Base-by-base conservation (phyloP, 225 moss, liverwort and hornwort genomes). In the Physcomitrellopsis africana region DNA sequence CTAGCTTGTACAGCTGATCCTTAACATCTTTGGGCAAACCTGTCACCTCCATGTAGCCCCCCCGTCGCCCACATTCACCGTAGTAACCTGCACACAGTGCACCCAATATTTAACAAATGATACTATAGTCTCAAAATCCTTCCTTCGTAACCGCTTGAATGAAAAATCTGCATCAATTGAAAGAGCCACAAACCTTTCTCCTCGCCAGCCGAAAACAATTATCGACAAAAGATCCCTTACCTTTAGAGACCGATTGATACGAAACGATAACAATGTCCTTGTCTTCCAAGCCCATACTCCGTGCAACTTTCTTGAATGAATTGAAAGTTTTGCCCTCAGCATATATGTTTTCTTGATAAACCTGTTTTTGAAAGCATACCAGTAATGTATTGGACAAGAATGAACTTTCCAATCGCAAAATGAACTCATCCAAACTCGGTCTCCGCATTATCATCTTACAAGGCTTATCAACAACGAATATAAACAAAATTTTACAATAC, bases 31-130 rank as follows among this genome's bases (percentile, higher is more conserved):
- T 72, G 49, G 85, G 84, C 7, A 99, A n/a, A 45, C 99, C 99
- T 61, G 99, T 95, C 51, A 99, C 86, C 61, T 99, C 99, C 99
- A 99, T 95, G 79, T 99, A 99, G 43, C 99, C 99, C 37, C 99
- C 93, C n/a, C 99, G 87, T 79, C 84, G 90, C 68, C 99, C 99
- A 80, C 99, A 95, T 81, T 99, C 99, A 45, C 99, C 99, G 67
- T 95, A 95, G 72, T 93, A 99, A 29, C 99, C 97, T 99, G 83
- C 55, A 87, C 9, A 45, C 19, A 62, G 67, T 11, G 49, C 74
- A 70, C n/a, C 43, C 70, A 51, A 62, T 7, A 43, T 42, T 70
- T 51, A 57, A 37, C 7, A 68, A 3, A 23, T 62, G 42, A 62
- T 12, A 20, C 5, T 77, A 11, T 7, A 65, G 52, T 57, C 19